A percentile compares a stretch with the other conserved stretches of the same genome.
Evolutionary conservation across 257 asterid genomes (phyloP).

Genomic region (Solanum gandarillasii): DNA sequence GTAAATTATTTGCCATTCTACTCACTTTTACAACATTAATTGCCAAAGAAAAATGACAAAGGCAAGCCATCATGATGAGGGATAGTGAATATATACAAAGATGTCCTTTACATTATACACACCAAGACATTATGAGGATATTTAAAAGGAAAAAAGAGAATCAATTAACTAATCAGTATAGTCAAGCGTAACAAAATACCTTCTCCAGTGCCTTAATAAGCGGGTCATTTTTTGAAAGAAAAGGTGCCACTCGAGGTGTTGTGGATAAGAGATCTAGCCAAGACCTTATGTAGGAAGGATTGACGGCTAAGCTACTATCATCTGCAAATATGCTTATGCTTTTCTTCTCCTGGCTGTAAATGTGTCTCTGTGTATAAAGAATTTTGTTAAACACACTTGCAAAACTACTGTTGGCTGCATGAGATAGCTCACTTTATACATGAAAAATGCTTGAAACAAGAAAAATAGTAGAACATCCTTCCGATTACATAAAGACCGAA

Average conservation of each 20-base stretch:
- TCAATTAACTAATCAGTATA: background rate
- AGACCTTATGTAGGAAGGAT: slow-evolving; percentile 65
- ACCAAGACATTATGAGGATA: background rate
- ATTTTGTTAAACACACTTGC: background rate
- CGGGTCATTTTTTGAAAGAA: slow-evolving; percentile 56
- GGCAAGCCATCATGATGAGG: background rate
- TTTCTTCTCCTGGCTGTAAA: slow-evolving; percentile 58
- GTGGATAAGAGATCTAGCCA: slow-evolving; percentile 79
- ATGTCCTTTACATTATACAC: background rate
- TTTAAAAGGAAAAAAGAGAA: background rate
- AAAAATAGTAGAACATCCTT: background rate
- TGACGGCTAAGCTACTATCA: slow-evolving; percentile 67
- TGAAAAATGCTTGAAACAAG: background rate
- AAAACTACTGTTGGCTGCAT: background rate
- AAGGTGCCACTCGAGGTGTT: slow-evolving; percentile 84
- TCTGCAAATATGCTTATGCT: slow-evolving; percentile 62
- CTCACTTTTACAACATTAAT: background rate
- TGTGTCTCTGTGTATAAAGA: slow-evolving; percentile 51
- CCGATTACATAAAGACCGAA: background rate
- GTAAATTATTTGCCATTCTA: background rate
- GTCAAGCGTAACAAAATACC: slow-evolving; percentile 22
- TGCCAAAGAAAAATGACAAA: background rate
- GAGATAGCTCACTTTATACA: background rate
- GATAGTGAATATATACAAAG: background rate
- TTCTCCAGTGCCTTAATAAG: slow-evolving; percentile 65